Evolutionary conservation across 2,329 filamentous ascomycete species (phyloP).

Genomic region (Calonectria hongkongensis): DNA sequence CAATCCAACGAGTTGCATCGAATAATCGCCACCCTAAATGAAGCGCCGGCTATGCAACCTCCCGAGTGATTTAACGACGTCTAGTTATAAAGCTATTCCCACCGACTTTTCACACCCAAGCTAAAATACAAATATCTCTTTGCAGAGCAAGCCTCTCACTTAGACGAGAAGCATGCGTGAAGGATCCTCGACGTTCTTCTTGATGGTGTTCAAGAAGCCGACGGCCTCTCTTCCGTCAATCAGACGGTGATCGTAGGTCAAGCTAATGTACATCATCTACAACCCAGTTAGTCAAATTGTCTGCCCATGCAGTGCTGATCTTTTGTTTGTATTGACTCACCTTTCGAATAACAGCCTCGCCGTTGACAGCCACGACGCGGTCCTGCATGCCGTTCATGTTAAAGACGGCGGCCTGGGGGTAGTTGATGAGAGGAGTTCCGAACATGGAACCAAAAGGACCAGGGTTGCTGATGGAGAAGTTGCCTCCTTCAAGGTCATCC

Average conservation of each 20-base stretch:
- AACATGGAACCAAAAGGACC: slow-evolving; percentile 77
- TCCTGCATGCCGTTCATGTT: slow-evolving; percentile 75
- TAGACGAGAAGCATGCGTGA: slow-evolving; percentile 71
- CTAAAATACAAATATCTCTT: slow-evolving; percentile 45
- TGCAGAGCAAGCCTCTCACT: neutral
- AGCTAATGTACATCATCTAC: slow-evolving; percentile 69
- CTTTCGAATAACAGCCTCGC: slow-evolving; percentile 65
- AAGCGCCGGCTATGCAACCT: slow-evolving; percentile 43
- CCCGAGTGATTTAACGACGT: slow-evolving; percentile 22
- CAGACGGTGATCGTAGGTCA: slow-evolving; percentile 72
- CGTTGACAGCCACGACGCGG: slow-evolving; percentile 74
- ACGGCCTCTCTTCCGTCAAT: slow-evolving; percentile 77
- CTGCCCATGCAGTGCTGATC: slow-evolving; percentile 53
- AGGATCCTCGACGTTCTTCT: slow-evolving; percentile 61
- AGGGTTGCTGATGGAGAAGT: slow-evolving; percentile 87
- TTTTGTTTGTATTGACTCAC: slow-evolving; percentile 39
- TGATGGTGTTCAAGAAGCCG: slow-evolving; percentile 68
- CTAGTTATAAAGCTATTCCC: slow-evolving; percentile 31
- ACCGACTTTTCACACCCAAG: slow-evolving; percentile 22
- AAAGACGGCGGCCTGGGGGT: slow-evolving; percentile 79
- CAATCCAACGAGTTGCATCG: slow-evolving; percentile 33
- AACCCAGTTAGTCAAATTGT: neutral
- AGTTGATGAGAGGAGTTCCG: slow-evolving; percentile 84
- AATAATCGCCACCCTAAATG: slow-evolving; percentile 30
- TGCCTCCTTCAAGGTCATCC: slow-evolving; percentile 85